These are phyloP conservation scores for Aspergillus sp. DNA, from an alignment of 2,329 filamentous ascomycete genomes.

Conservation along the genomic window DNA sequence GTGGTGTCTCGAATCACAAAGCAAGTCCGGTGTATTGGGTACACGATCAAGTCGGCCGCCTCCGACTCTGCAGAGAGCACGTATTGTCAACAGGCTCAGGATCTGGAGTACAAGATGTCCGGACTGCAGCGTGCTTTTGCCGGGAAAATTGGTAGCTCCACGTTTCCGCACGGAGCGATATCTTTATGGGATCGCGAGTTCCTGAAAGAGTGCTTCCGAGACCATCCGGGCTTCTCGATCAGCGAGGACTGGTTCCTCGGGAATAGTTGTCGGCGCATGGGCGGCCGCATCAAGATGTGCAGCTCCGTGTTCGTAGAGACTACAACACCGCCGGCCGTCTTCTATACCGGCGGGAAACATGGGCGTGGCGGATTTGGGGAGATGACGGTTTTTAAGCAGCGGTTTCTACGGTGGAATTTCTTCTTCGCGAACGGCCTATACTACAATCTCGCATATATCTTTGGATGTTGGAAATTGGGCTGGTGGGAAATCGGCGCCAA, in stretches of 20 bases:
- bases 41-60: conserved; percentile 50
- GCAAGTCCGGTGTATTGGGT: conserved; percentile 47
- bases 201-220: conserved; percentile 46
- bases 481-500: conserved; percentile 53
- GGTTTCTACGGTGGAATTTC: conserved; percentile 54
- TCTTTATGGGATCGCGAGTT: conserved; percentile 51
- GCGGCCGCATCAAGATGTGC: conserved; percentile 51
- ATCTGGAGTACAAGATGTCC: conserved; percentile 54
- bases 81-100: conserved; percentile 49
- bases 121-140: conserved; percentile 48
- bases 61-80: conserved; percentile 36
- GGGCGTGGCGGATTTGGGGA: conserved; percentile 52
- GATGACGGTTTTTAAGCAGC: conserved; percentile 54
- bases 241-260: conserved; percentile 57
- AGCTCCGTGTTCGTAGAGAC: conserved; percentile 53
- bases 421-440: conserved; percentile 52
- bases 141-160: conserved; percentile 47
- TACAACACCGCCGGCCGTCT: conserved; percentile 43
- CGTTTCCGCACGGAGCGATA: conserved; percentile 54
- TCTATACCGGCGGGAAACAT: conserved; percentile 44
- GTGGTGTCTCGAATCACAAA: conserved; percentile 46
- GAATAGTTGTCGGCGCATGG: conserved; percentile 46
- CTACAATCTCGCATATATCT: conserved; percentile 49
- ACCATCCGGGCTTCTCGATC: conserved; percentile 52
- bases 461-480: conserved; percentile 49